Conservation (phyloP, 176 grass and related monocot species). For the Elymus sibiricus region DNA sequence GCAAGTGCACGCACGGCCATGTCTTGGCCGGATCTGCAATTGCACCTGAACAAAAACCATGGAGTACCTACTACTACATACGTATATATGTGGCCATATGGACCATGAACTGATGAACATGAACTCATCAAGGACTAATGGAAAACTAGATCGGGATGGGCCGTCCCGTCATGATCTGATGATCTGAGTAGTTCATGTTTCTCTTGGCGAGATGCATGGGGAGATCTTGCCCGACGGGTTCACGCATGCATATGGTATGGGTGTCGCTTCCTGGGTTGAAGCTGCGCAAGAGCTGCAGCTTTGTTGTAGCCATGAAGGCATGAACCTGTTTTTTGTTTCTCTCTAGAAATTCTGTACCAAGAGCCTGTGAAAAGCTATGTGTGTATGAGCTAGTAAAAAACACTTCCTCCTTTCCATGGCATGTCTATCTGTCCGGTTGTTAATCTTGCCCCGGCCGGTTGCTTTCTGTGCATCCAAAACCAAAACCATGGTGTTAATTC, state of each 20-base stretch:
- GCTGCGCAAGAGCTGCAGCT: not conserved
- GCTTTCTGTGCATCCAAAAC: not conserved
- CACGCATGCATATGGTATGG: not conserved
- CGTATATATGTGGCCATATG: slow-evolving; percentile 16
- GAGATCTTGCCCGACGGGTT: slow-evolving; percentile 19
- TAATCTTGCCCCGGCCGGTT: not conserved
- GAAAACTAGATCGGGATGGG: slow-evolving; percentile 11
- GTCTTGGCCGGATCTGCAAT: slow-evolving; percentile 29
- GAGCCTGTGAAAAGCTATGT: slow-evolving; percentile 14
- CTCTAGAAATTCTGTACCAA: slow-evolving; percentile 27
- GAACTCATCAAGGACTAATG: slow-evolving; percentile 28
- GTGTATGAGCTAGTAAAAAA: not conserved
- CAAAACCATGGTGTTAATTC: no score
- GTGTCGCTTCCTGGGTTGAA: not conserved
- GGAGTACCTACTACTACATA: not conserved
- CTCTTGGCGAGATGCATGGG: not conserved
- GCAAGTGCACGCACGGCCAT: not conserved
- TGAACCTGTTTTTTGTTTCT: slow-evolving; percentile 26
- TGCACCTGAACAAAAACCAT: slow-evolving; percentile 24
- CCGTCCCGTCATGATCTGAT: not conserved
- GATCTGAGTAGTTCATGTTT: slow-evolving; percentile 24
- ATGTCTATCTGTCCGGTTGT: not conserved
- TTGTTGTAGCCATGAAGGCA: slow-evolving; percentile 18
- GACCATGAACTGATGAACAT: slow-evolving; percentile 30
- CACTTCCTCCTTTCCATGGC: not conserved